phyloP scores from a whole-genome alignment of 768 basidiomycete species.

The Russula griseocarnosa region DNA sequence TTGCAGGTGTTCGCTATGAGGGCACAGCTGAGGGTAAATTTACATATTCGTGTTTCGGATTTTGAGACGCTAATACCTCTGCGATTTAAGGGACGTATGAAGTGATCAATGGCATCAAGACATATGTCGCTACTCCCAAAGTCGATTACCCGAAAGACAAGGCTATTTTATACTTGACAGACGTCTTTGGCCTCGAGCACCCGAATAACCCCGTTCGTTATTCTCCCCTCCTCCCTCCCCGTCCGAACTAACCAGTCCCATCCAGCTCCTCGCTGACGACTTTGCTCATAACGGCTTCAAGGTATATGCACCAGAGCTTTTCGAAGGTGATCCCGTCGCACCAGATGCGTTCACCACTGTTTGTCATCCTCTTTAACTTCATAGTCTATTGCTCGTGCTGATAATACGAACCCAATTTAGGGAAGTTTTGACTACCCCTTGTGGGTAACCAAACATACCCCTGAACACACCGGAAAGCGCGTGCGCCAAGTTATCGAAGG shows the following conservation, averaged over 20 bases:
- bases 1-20: slow-evolving; percentile 37
- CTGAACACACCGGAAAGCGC: slow-evolving; percentile 22
- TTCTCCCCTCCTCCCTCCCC: background rate
- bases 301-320: slow-evolving; percentile 26
- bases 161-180: slow-evolving; percentile 42
- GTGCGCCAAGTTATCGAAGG: slow-evolving; percentile 31
- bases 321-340: slow-evolving; percentile 32
- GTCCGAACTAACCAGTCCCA: too few species aligned
- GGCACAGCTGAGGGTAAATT: slow-evolving; percentile 37
- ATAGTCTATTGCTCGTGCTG: background rate
- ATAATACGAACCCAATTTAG: background rate
- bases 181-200: slow-evolving; percentile 38
- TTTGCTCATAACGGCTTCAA: slow-evolving; percentile 41
- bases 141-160: slow-evolving; percentile 41
- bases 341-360: slow-evolving; percentile 26
- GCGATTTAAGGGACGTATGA: slow-evolving; percentile 34
- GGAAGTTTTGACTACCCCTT: slow-evolving; percentile 6
- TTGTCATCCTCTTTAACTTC: slow-evolving; percentile 6
- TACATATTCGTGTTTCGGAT: background rate
- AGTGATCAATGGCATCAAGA: slow-evolving; percentile 38
- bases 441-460: slow-evolving; percentile 27
- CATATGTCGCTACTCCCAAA: slow-evolving; percentile 42
- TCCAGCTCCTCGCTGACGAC: slow-evolving; percentile 44
- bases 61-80: background rate
- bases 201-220: slow-evolving; percentile 34